Evolutionary conservation across 2,329 filamentous ascomycete species (phyloP).

Genomic region (Cercospora sp.): DNA sequence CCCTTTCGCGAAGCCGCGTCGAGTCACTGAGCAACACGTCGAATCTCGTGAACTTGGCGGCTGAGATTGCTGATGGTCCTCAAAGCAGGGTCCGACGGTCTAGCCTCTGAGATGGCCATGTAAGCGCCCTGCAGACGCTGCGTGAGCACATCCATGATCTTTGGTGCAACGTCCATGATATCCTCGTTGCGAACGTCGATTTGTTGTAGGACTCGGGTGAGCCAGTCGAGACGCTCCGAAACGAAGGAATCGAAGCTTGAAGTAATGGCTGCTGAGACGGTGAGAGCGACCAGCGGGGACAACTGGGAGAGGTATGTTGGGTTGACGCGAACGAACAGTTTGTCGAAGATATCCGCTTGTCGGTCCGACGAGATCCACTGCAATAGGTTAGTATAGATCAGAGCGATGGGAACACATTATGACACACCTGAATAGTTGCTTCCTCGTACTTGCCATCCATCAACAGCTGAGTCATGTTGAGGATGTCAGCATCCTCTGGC

Average conservation of each 20-base stretch:
- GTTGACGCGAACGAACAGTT: conserved; percentile 59
- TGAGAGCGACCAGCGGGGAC: conserved; percentile 59
- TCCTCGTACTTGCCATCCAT: conserved; percentile 53
- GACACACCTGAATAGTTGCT: conserved; percentile 46
- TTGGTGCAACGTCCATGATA: conserved; percentile 57
- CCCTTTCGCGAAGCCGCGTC: conserved; percentile 17
- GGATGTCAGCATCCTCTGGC: conserved; percentile 58
- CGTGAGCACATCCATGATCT: conserved; percentile 61
- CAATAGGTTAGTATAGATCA: conserved; percentile 36
- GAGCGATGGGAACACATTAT: not conserved
- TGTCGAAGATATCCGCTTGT: conserved; percentile 62
- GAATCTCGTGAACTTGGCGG: conserved; percentile 33
- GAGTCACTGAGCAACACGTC: conserved; percentile 26
- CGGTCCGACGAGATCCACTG: conserved; percentile 63
- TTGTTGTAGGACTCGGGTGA: conserved; percentile 55
- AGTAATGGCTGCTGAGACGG: conserved; percentile 63
- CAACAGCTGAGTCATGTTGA: conserved; percentile 63
- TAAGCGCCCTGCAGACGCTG: conserved; percentile 59
- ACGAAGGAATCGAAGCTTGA: conserved; percentile 56
- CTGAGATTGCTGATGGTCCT: conserved; percentile 34
- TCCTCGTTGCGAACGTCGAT: conserved; percentile 52
- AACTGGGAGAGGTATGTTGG: conserved; percentile 58
- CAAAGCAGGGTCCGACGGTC: conserved; percentile 50
- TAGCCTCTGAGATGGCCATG: conserved; percentile 56
- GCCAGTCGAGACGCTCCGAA: conserved; percentile 58